Evolutionary conservation across 2,329 filamentous ascomycete genomes (phyloP).

Genomic region (Diaporthe capsici): DNA sequence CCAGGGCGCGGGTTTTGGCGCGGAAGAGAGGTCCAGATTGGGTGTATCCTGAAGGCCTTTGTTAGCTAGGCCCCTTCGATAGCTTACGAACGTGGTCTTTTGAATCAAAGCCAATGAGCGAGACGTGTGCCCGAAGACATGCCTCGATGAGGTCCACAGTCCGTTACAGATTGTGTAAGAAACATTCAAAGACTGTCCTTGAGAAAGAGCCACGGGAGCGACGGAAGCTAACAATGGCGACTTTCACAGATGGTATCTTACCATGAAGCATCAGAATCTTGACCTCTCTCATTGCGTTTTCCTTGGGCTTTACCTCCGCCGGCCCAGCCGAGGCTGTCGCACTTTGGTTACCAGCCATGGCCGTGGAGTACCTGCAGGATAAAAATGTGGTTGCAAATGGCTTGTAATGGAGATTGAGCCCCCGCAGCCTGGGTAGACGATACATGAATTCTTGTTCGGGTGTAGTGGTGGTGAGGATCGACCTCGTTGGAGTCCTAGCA

Average conservation of each 20-base stretch:
- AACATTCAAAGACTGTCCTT: background rate
- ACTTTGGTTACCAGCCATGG: conserved; percentile 28
- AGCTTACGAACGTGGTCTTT: background rate
- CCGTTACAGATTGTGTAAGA: background rate
- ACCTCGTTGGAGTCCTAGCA: background rate
- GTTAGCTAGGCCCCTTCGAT: conserved; percentile 3
- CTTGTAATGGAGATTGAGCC: background rate
- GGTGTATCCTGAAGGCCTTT: conserved; percentile 77
- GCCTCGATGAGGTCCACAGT: background rate
- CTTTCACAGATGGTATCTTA: conserved; percentile 49
- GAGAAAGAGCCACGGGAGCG: background rate
- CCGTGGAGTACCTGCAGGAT: conserved; percentile 12
- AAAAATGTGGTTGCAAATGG: background rate
- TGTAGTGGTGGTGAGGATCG: background rate
- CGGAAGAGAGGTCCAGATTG: conserved; percentile 90
- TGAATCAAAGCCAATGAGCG: conserved; percentile 5
- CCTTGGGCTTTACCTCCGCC: conserved; percentile 47
- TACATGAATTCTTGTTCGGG: conserved; percentile 23
- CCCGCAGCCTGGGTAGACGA: background rate
- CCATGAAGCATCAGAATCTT: conserved; percentile 86
- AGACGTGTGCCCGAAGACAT: background rate
- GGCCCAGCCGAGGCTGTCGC: background rate
- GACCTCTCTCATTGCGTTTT: conserved; percentile 62
- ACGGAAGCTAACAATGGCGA: background rate
- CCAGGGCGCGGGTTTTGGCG: conserved; percentile 88